Base-by-base conservation (phyloP, 2,329 filamentous ascomycete species). In the Simplicillium aogashimaense region DNA sequence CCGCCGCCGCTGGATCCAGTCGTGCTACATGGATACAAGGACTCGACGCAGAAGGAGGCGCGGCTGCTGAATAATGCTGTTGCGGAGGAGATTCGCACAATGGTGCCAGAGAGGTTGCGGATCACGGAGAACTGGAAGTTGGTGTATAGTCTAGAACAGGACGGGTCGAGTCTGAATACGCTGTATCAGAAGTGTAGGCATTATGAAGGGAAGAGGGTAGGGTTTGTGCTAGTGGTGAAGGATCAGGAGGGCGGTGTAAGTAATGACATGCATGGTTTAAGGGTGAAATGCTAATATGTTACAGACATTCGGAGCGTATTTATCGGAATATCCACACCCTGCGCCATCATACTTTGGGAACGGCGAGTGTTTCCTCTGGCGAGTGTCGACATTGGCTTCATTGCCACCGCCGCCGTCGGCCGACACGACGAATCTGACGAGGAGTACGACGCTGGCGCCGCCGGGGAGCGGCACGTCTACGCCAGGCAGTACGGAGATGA, bases 51-150 rank as follows among this genome's bases (percentile, higher is more conserved):
- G 14, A 51, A 63, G 14, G 71, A 69, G 29, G 79, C 78, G 36
- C 74, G 77, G 48, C 67, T 97, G 39, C 70, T 98, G 41, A 82
- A 74, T 14, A 67, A 69, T 37, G 74, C 79, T 10, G 67, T 97
- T 25, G 92, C 90, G 3, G 92, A 97, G 64, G 92, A 97, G 66
- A 95, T 97, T 42, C 76, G 92, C 36, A 75, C 94, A 31, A 80
- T 97, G 53, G 69, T 97, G 16, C 92, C 92, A 1, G 80, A 94
- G 48, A 74, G 92, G 37, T 65, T 97, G 44, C 86, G 94, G 60
- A 78, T 98, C 35, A 77, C 83, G 44, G 89, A 95, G 50, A 78
- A 83, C 45, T 98, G 92, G 92, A 74, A 72, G 40, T 66, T 97
- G 38, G 74, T 83, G 30, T 98, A 97, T 64, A 94, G 86, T 48